These are phyloP conservation scores for Wallacemonas rigidus DNA, from an alignment of 208 protist species.

Conservation along the genomic window DNA sequence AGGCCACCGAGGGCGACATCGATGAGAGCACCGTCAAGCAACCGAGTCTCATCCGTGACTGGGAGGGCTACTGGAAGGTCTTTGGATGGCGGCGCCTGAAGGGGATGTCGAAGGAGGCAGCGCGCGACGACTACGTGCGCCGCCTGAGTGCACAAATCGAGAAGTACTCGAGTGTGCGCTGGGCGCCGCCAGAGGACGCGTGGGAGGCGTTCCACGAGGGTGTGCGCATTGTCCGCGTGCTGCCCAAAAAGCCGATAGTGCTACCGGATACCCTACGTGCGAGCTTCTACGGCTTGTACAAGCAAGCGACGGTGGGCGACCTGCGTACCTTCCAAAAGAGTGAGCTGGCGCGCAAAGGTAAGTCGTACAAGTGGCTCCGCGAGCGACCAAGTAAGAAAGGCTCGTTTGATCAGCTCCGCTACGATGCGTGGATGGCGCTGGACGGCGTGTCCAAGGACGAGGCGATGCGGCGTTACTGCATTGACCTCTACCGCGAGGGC, in stretches of 20 bases:
- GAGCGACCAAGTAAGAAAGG: constrained; percentile 27
- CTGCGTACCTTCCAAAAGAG: constrained; percentile 41
- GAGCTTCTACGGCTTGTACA: constrained; percentile 90
- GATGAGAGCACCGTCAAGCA: constrained; percentile 64
- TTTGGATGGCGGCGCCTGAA: constrained; percentile 87
- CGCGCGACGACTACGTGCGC: constrained; percentile 86
- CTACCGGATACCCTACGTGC: constrained; percentile 85
- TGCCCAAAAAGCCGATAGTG: constrained; percentile 54
- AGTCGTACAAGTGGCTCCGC: constrained; percentile 26
- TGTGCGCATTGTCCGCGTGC: constrained; percentile 48
- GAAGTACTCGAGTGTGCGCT: constrained; percentile 31
- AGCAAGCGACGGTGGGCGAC: constrained; percentile 92
- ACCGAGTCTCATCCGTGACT: constrained; percentile 37
- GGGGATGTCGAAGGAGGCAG: constrained; percentile 85
- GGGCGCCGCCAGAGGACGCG: constrained; percentile 30
- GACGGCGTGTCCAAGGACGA: background rate
- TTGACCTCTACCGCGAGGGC: constrained; percentile 28
- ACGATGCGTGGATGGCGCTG: constrained; percentile 20
- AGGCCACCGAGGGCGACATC: constrained; percentile 91
- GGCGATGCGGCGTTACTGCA: constrained; percentile 24
- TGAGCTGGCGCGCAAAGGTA: background rate
- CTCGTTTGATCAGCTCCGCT: constrained; percentile 29
- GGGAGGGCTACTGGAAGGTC: constrained; percentile 88
- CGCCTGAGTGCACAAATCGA: constrained; percentile 33
- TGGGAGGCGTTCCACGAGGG: constrained; percentile 59